These are phyloP conservation scores for Talaromyces sp. DNA, from an alignment of 2,329 filamentous ascomycete genomes.

Conservation along the genomic window DNA sequence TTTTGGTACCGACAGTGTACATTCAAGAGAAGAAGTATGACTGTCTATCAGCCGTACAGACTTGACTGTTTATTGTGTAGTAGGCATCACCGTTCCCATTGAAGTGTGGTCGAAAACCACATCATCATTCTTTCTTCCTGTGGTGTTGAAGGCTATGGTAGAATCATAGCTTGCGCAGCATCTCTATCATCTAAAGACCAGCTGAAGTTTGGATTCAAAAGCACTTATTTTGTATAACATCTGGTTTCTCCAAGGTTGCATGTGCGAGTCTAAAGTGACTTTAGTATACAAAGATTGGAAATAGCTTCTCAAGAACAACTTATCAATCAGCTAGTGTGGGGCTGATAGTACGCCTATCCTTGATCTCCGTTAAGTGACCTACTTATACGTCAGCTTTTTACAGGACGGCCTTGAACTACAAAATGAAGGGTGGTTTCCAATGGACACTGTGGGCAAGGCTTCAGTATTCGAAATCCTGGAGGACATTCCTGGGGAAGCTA, in stretches of 20 bases:
- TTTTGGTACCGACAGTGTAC: conserved; percentile 6
- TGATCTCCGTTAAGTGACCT: neutral
- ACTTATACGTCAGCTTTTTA: neutral
- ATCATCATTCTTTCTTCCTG: neutral
- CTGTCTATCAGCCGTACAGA: conserved; percentile 1
- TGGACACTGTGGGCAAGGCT: too few species aligned
- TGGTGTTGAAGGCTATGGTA: neutral
- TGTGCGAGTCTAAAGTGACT: neutral
- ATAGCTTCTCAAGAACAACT: neutral
- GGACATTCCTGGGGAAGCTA: too few species aligned
- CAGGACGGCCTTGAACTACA: neutral
- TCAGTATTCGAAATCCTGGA: too few species aligned
- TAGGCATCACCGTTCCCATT: neutral
- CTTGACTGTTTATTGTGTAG: neutral
- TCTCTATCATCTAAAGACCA: neutral
- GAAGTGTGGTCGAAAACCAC: neutral
- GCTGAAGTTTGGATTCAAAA: neutral
- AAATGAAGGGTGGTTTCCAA: too few species aligned
- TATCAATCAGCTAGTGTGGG: neutral
- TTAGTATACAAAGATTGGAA: neutral
- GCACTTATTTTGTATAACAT: neutral
- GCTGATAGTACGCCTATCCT: neutral
- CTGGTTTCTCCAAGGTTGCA: neutral
- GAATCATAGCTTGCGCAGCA: neutral
- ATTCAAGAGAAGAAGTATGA: neutral